Percentiles rank a stretch among this genome's conserved stretches.
Evolutionary conservation across 257 asterid genomes (phyloP).

Genomic region (Nicotiana undulata): DNA sequence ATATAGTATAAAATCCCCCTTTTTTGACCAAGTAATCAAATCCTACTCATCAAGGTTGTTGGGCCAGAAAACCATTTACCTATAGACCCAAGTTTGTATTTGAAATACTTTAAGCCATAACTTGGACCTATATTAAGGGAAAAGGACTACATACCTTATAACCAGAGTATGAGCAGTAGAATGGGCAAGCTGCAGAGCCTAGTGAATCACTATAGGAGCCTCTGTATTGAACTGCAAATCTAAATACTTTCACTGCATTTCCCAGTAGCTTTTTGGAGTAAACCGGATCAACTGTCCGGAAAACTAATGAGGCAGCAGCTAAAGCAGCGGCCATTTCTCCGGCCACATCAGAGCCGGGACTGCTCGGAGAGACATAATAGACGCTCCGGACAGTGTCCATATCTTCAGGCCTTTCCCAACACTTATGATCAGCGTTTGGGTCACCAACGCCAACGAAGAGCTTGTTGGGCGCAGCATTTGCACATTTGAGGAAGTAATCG

Average conservation of each 20-base stretch:
- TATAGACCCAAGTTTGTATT: neutral
- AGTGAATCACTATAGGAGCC: slow-evolving; percentile 80
- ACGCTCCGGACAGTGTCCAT: slow-evolving; percentile 67
- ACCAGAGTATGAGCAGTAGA: slow-evolving; percentile 82
- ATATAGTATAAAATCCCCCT: neutral
- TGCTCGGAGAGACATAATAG: slow-evolving; percentile 47
- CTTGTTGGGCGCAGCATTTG: slow-evolving; percentile 56
- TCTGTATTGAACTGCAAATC: slow-evolving; percentile 55
- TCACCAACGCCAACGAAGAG: slow-evolving; percentile 89
- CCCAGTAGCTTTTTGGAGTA: slow-evolving; percentile 45
- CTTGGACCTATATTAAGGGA: neutral
- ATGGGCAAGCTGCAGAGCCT: slow-evolving; percentile 65
- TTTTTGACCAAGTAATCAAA: neutral
- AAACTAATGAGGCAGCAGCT: slow-evolving; percentile 82
- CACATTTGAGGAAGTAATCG: slow-evolving; percentile 78
- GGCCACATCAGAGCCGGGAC: slow-evolving; percentile 90
- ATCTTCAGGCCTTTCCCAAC: slow-evolving; percentile 94
- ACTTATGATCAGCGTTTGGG: slow-evolving; percentile 65
- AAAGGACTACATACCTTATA: slow-evolving; percentile 31
- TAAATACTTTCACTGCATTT: slow-evolving; percentile 53
- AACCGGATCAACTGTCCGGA: slow-evolving; percentile 38
- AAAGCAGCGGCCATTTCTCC: slow-evolving; percentile 90
- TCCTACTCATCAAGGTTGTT: neutral
- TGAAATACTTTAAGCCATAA: neutral
- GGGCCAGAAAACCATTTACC: neutral